Evolutionary conservation across 441 rosid species (phyloP).

Genomic region (Populus tomentosa): DNA sequence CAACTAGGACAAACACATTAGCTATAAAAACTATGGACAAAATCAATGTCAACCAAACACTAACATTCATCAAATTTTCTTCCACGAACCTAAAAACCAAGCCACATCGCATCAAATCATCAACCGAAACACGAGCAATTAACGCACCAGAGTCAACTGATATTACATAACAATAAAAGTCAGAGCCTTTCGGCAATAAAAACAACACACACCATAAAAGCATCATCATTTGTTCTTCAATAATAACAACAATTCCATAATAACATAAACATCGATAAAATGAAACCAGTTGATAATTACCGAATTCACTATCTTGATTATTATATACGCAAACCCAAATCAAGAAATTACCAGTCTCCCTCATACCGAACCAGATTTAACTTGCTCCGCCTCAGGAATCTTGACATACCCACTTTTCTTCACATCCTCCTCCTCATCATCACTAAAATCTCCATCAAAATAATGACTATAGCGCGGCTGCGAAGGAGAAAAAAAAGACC

Average conservation of each 20-base stretch:
- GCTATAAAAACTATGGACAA: too few relatives aligned
- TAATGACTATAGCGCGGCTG: conserved; percentile 11
- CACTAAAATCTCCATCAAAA: conserved; percentile 12
- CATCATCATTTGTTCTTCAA: conserved; percentile 8
- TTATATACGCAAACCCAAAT: background rate
- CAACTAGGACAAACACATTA: too few relatives aligned
- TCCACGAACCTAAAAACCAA: background rate
- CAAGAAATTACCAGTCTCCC: background rate
- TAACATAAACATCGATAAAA: background rate
- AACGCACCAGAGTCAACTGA: background rate
- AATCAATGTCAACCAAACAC: background rate
- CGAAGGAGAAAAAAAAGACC: conserved; percentile 59
- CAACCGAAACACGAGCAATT: background rate
- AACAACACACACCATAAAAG: background rate
- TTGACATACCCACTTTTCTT: conserved; percentile 50
- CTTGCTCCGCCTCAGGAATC: conserved; percentile 48
- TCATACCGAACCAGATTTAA: conserved; percentile 44
- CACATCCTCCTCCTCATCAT: conserved; percentile 8
- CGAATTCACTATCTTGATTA: background rate
- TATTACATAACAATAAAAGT: background rate
- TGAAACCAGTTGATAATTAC: background rate
- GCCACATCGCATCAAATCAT: background rate
- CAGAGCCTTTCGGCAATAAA: conserved; percentile 5
- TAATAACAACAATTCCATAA: background rate
- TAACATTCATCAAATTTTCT: background rate